Evolutionary conservation across 2,329 filamentous ascomycete species (phyloP).

Genomic region (Bipolaris gigantea): DNA sequence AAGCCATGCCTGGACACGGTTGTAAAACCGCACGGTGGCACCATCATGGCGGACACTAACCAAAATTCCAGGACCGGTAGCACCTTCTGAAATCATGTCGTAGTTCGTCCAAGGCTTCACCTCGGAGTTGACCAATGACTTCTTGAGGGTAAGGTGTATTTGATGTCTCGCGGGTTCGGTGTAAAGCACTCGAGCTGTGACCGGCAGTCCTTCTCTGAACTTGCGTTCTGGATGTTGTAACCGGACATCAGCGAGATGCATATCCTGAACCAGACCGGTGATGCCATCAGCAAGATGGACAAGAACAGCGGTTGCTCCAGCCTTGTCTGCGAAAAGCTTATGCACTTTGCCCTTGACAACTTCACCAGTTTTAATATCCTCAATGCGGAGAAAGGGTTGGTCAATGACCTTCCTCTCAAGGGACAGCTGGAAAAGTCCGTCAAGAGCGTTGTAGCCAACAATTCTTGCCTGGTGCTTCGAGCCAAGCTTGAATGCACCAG

Average conservation of each 20-base stretch:
- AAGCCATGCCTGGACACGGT: conserved; percentile 78
- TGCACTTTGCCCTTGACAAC: conserved; percentile 82
- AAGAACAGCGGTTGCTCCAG: conserved; percentile 79
- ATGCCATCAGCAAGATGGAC: conserved; percentile 85
- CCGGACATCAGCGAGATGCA: conserved; percentile 84
- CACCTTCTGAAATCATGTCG: conserved; percentile 70
- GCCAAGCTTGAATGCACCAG: conserved; percentile 76
- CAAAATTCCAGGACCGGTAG: conserved; percentile 83
- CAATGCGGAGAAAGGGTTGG: conserved; percentile 86
- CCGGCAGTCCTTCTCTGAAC: conserved; percentile 80
- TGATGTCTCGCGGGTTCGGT: conserved; percentile 74
- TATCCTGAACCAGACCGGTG: conserved; percentile 82
- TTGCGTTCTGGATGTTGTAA: conserved; percentile 95
- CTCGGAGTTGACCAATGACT: conserved; percentile 89
- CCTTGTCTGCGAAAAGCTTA: conserved; percentile 75
- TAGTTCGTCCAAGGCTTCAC: conserved; percentile 77
- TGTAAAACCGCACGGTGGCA: conserved; percentile 92
- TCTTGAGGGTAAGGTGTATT: conserved; percentile 88
- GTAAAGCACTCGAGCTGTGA: conserved; percentile 85
- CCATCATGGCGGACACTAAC: conserved; percentile 77
- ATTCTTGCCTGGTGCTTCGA: conserved; percentile 80
- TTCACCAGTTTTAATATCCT: conserved; percentile 82
- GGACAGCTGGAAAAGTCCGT: conserved; percentile 83
- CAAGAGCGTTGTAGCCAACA: conserved; percentile 82
- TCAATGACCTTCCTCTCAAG: conserved; percentile 80